Evolutionary conservation across 805 yeast genomes (phyloP), one percentile per base, ranked within the genome.

Genomic region (Zygoascus tannicola): DNA sequence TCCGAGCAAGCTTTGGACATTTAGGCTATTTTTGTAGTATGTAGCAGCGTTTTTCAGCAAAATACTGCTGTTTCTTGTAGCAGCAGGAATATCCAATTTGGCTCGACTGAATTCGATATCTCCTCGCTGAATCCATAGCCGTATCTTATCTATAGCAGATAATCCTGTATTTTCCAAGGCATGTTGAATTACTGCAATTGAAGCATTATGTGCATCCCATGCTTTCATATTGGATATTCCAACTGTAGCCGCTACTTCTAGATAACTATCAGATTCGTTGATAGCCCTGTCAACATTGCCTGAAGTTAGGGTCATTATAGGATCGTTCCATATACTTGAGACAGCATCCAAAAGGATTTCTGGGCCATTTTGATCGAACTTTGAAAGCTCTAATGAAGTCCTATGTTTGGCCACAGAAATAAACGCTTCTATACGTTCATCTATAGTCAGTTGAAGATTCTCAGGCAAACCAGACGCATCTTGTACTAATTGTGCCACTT

Each of bases 71-170:
- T 56, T 56, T 40, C 44, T 46, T 18, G 22, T 22, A 12, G 55
- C 53, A 4, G 55, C 52, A 5, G 45, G 40, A 4, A 44, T 41
- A 7, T 32, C 44, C 28, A 56, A 49, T 15, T 43, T 38, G 3
- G 53, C 20, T 32, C 59, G 52, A 36, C 51, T 35, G 44, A 50
- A 40, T 18, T 56, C 59, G 10, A 52, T 43, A 39, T 57, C 62
- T 10, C 57, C 62, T 2, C 52, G 46, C 15, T 47, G 48, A 5
- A 45, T 45, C 56, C 55, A 53, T 10, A 51, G 41, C 34, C 45
- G 40, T 15, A 37, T 38, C 38, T 26, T 38, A 18, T 35, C 40
- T 18, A 15, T n/a, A 16, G 38, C 32, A 35, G 16, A 10, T 3
- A 43, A 18, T 16, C 23, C 39, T 7, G 20, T 21, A 15, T 12